Conservation (phyloP, 2,329 filamentous ascomycete species). For the Ustulina deusta region DNA sequence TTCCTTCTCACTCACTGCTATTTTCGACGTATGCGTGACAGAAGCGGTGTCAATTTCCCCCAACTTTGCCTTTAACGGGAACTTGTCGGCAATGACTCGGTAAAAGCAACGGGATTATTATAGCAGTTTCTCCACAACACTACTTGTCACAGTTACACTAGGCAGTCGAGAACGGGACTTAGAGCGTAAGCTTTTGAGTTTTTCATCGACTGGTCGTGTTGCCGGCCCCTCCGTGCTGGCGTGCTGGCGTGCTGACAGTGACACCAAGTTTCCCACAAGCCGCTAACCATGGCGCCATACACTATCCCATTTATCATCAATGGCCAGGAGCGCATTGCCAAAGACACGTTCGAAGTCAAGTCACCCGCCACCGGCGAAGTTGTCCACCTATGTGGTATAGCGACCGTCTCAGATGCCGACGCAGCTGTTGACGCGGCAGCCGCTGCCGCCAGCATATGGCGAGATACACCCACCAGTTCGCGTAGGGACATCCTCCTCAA, state of each 20-base stretch:
- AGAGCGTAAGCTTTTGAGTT: not conserved
- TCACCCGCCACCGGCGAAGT: slow-evolving; percentile 66
- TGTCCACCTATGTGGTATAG: slow-evolving; percentile 66
- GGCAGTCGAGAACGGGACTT: not conserved
- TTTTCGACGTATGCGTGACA: not conserved
- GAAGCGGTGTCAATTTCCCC: not conserved
- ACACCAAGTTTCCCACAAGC: slow-evolving; percentile 1
- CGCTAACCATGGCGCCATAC: slow-evolving; percentile 42
- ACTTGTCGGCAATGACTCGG: not conserved
- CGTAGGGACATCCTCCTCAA: slow-evolving; percentile 78
- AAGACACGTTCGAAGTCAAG: slow-evolving; percentile 66
- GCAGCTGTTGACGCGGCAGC: slow-evolving; percentile 39
- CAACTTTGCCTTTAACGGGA: not conserved
- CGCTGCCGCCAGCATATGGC: slow-evolving; percentile 35
- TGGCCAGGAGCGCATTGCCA: slow-evolving; percentile 59
- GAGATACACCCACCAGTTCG: slow-evolving; percentile 59
- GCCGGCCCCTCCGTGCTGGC: slow-evolving; percentile 8
- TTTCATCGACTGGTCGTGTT: slow-evolving; percentile 2
- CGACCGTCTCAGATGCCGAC: slow-evolving; percentile 56
- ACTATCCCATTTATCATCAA: slow-evolving; percentile 59
- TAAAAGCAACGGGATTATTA: not conserved
- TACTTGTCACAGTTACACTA: not conserved
- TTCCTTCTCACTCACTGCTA: not conserved
- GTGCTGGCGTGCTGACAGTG: too few species aligned
- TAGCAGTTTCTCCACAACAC: slow-evolving; percentile 9